Evolutionary conservation across 768 basidiomycete species (phyloP), one percentile per base, ranked within the genome.

Genomic region (Boletus pseudopeckii): DNA sequence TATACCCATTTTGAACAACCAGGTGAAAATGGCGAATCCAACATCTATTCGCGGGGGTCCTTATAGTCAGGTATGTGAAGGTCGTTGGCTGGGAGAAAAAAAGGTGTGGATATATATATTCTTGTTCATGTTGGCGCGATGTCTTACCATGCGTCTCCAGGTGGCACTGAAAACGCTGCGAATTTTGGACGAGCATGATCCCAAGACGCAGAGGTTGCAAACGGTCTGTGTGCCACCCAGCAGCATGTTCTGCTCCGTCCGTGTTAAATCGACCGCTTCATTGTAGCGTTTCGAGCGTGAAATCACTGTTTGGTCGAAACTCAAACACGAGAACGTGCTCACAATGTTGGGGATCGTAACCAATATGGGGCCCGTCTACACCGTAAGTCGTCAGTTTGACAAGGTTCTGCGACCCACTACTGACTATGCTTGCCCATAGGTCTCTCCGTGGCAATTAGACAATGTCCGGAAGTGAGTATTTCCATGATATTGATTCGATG

Each of bases 361-460:
- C 6, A 73, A 82, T 54, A 71, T 79, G 52, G 80, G 79, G 0
- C 75, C 76, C 40, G 70, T 83, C 44, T 75, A 82, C 58, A 80
- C 80, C 64, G 82, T 74, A 61, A 14, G 66, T 53, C 32, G 38
- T 39, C 28, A 5, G 9, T 14, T 32, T 9, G 9, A 42, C 51
- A 0, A 32, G 9, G 18, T 36, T 47, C 50, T 52, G 17, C 9
- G 32, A 50, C 5, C 3, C 30, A 15, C 5, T 17, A 5, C 34
- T 52, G 37, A 53, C 38, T 48, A n/a, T 14, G 24, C 33, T 45
- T 48, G 20, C 40, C 36, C 26, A 34, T 45, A 83, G 81, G 81
- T 85, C 32, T 83, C 83, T 10, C 80, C 82, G 6, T 85, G 83
- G 83, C 81, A 83, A 69, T 72, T 75, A 34, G 76, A 82, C 58